Evolutionary conservation across 140 eudicot species (phyloP).

Genomic region (Ambrosia hybrid): DNA sequence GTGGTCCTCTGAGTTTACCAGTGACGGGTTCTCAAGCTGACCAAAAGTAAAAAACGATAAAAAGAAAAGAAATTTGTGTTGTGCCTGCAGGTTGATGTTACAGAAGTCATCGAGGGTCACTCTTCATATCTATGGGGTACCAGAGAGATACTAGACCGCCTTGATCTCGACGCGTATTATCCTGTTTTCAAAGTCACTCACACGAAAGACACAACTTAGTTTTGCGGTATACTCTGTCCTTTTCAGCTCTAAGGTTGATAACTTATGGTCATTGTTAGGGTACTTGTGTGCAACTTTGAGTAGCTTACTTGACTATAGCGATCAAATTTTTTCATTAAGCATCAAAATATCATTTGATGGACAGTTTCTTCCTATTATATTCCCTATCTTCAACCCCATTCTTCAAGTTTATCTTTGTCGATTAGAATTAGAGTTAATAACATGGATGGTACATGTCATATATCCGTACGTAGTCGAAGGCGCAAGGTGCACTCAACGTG

Average conservation of each 20-base stretch:
- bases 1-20: no score
- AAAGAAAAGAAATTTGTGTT: neutral
- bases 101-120: constrained; percentile 81
- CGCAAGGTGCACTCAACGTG: no score
- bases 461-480: no score
- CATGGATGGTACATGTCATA: no score
- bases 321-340: no score
- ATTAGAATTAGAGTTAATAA: no score
- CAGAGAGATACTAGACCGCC: constrained; percentile 71
- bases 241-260: neutral
- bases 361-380: no score
- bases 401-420: no score
- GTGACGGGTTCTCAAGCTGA: no score
- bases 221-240: neutral
- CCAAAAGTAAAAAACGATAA: no score
- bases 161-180: constrained; percentile 68
- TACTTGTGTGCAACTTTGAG: neutral
- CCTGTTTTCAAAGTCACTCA: constrained; percentile 55
- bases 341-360: no score
- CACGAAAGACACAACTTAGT: constrained; percentile 5
- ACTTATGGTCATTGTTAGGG: neutral
- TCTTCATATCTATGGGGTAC: constrained; percentile 88
- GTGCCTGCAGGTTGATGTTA: constrained; percentile 73
- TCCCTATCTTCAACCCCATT: no score
- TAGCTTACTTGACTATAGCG: neutral